Conservation (phyloP, 768 basidiomycete genomes). For the Rhodotorula toruloides region DNA sequence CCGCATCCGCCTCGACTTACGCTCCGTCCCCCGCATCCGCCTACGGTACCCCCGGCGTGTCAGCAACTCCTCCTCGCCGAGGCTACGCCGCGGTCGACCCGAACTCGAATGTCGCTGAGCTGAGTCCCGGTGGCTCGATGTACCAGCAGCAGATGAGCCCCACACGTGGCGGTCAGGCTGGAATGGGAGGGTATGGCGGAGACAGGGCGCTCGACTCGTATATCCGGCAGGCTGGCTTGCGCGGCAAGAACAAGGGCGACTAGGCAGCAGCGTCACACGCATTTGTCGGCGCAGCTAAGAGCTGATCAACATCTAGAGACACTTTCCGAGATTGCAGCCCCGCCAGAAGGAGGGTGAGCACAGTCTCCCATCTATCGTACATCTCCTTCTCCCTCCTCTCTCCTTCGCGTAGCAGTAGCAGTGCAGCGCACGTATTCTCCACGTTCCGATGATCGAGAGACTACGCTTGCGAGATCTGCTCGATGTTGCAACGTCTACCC, state of each 20-base stretch:
- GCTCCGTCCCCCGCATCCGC: not conserved
- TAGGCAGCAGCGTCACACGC: not conserved
- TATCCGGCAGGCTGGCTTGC: constrained; percentile 24
- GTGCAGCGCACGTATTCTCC: not conserved
- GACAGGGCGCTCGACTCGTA: constrained; percentile 14
- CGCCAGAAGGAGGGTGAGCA: too few species aligned
- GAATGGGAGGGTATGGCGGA: not conserved
- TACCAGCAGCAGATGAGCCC: not conserved
- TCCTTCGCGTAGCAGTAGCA: not conserved
- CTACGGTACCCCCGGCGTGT: not conserved
- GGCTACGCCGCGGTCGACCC: constrained; percentile 32
- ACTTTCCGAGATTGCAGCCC: too few species aligned
- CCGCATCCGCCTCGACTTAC: not conserved
- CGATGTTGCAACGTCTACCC: not conserved
- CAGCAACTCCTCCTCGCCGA: constrained; percentile 21
- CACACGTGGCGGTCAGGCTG: not conserved
- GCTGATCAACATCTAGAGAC: too few species aligned
- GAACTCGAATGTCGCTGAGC: too few species aligned
- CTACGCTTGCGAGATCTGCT: too few species aligned
- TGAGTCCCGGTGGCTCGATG: not conserved
- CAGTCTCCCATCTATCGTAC: not conserved
- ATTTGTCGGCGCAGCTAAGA: not conserved
- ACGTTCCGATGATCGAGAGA: too few species aligned
- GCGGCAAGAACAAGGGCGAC: constrained; percentile 36
- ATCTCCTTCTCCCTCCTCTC: not conserved